These are phyloP conservation scores for Obelidium mucronatum DNA, from an alignment of 192 early-diverging fungal species.

Conservation along the genomic window DNA sequence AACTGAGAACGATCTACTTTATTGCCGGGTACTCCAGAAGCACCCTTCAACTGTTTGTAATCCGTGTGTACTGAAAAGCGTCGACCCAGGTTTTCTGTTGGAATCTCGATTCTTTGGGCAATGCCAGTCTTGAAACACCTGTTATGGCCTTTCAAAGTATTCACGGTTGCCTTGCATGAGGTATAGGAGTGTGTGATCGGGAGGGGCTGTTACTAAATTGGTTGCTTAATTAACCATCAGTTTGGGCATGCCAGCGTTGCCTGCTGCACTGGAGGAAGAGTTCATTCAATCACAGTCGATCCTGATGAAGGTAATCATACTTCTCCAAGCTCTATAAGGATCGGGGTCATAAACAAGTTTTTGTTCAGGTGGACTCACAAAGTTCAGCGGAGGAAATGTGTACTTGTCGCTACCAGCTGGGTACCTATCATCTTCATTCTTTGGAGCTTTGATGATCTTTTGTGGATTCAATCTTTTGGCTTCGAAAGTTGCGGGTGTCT, in stretches of 20 bases:
- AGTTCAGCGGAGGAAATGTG: constrained; percentile 71
- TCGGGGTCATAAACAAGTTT: too few relatives aligned
- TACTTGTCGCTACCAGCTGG: constrained; percentile 86
- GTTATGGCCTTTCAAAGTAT: constrained; percentile 93
- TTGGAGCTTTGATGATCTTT: constrained; percentile 93
- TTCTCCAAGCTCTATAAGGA: too few relatives aligned
- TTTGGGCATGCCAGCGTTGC: constrained; percentile 93
- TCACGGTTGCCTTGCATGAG: constrained; percentile 86
- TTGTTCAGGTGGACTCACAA: constrained; percentile 80
- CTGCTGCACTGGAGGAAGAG: constrained; percentile 85
- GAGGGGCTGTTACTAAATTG: too few relatives aligned
- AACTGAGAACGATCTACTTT: constrained; percentile 58
- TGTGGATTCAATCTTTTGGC: constrained; percentile 89
- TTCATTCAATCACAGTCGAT: constrained; percentile 88
- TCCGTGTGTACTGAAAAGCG: not conserved
- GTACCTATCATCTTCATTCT: constrained; percentile 87
- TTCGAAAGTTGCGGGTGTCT: constrained; percentile 85
- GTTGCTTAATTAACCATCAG: too few relatives aligned
- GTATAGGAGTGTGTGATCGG: too few relatives aligned
- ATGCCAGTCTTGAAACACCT: constrained; percentile 84
- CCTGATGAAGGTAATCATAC: constrained; percentile 95
- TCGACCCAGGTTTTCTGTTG: constrained; percentile 21
- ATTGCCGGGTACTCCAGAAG: constrained; percentile 47
- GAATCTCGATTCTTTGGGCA: constrained; percentile 72
- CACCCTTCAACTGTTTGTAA: not conserved